phyloP scores from a whole-genome alignment of 2,329 filamentous ascomycete species.

The Balansia obtecta region DNA sequence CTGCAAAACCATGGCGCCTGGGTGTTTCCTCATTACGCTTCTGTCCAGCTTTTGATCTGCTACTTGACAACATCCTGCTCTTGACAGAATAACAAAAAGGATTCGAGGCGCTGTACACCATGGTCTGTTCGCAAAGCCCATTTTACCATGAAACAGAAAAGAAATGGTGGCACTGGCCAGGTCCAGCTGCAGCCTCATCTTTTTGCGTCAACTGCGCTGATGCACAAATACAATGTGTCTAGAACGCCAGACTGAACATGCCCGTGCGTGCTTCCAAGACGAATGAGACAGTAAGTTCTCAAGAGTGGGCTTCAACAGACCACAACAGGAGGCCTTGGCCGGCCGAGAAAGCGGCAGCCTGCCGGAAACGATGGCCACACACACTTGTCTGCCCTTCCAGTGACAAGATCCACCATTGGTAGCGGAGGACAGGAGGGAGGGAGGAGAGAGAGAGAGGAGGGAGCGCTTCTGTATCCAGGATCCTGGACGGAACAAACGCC shows the following conservation, averaged over 20 bases:
- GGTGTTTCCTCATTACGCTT: background rate
- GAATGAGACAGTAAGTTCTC: background rate
- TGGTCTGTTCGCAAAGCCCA: background rate
- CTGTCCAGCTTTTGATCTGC: background rate
- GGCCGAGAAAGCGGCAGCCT: slow-evolving; percentile 6
- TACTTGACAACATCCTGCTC: too few relatives aligned
- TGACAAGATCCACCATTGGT: background rate
- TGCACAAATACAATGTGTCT: background rate
- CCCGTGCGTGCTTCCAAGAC: background rate
- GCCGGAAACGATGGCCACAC: slow-evolving; percentile 3
- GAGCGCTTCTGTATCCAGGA: background rate
- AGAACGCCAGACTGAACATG: background rate
- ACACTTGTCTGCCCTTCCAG: background rate
- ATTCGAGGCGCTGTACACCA: too few relatives aligned
- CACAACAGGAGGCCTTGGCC: slow-evolving; percentile 1
- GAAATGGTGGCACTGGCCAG: background rate
- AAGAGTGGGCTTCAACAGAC: background rate
- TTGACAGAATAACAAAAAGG: too few relatives aligned
- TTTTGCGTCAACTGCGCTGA: background rate
- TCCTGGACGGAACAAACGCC: background rate
- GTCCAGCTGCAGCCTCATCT: background rate
- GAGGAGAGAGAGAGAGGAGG: background rate
- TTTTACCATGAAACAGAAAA: background rate
- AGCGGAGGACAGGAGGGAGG: background rate
- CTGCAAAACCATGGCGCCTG: background rate